These are phyloP conservation scores for Fragaria iinumae DNA, from an alignment of 306 rosid species.

Conservation along the genomic window DNA sequence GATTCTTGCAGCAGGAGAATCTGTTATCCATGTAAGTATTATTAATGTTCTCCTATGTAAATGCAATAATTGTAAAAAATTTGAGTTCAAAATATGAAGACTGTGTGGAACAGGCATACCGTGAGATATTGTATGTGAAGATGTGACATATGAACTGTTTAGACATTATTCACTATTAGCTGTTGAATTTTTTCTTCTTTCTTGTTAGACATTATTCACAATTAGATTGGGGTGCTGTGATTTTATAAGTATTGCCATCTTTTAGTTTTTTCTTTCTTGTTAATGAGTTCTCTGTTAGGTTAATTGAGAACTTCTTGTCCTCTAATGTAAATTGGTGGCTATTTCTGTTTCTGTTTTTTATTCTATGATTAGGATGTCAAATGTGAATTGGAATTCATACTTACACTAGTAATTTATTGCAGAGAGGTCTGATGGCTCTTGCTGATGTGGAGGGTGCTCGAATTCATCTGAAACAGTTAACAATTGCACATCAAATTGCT, in stretches of 20 bases:
- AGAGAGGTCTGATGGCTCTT: slow-evolving; percentile 93
- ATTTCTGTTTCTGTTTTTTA: neutral
- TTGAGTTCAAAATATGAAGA: neutral
- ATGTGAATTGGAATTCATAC: neutral
- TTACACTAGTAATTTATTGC: slow-evolving; percentile 31
- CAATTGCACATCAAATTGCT: slow-evolving; percentile 89
- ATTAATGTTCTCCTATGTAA: neutral
- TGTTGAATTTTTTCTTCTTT: too few species aligned
- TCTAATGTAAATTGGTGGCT: neutral
- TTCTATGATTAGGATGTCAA: neutral
- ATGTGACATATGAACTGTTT: neutral
- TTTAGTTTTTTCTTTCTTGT: neutral
- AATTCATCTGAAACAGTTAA: slow-evolving; percentile 74
- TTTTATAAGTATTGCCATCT: neutral
- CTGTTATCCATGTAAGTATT: slow-evolving; percentile 73
- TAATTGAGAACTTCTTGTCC: neutral
- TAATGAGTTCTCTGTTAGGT: neutral
- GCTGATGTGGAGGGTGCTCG: slow-evolving; percentile 98
- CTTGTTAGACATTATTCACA: neutral
- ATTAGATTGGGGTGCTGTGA: neutral
- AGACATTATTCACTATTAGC: neutral
- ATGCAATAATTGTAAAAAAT: neutral
- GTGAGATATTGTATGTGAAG: neutral
- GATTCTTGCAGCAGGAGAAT: slow-evolving; percentile 68
- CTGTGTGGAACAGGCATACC: neutral